Evolutionary conservation across 78 protist genomes (phyloP), one percentile per base, ranked within the genome.

Genomic region (Dictyostelium firmibasis): DNA sequence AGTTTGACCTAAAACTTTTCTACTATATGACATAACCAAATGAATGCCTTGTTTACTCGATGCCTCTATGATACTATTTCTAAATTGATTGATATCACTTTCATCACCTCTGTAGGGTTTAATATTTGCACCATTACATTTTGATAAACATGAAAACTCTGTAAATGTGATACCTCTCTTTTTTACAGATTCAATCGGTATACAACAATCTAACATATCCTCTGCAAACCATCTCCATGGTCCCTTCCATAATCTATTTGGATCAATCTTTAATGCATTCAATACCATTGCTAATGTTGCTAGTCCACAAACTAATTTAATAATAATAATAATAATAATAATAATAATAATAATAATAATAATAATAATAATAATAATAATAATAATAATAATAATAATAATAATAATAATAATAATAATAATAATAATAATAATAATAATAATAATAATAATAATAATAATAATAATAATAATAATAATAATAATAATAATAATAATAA

Each of bases 171-270:
- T 92, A 31, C 96, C 97, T 27, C 93, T 33, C 38, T 81, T 47
- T 8, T 50, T 69, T 3, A 97, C 96, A 0, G 85, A 33, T 60
- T 94, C 96, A 10, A 94, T 67, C 7, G 96, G 97, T 64, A 79
- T 81, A 77, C 98, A 97, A 91, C 98, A 96, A 76, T 95, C 97
- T 14, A 97, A 86, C 91, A 97, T 69, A 70, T 92, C 97, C 60
- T 97, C 98, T 60, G 81, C 83, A 41, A 81, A 97, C 98, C 98
- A 97, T 38, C 98, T 77, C 98, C 98, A 97, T 31, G 98, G 98
- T 9, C 97, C 98, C 67, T 97, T 97, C 98, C 98, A 97, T 33
- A 81, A 31, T 33, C 95, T 13, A 27, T 83, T 75, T n/a, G 98
- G 98, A 60, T 98, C 98, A 47, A 97, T 87, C 20, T 70, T 81